Evolutionary conservation across 176 grass and related monocot species (phyloP), one percentile per base, ranked within the genome.

Genomic region (Aegilops longissima): DNA sequence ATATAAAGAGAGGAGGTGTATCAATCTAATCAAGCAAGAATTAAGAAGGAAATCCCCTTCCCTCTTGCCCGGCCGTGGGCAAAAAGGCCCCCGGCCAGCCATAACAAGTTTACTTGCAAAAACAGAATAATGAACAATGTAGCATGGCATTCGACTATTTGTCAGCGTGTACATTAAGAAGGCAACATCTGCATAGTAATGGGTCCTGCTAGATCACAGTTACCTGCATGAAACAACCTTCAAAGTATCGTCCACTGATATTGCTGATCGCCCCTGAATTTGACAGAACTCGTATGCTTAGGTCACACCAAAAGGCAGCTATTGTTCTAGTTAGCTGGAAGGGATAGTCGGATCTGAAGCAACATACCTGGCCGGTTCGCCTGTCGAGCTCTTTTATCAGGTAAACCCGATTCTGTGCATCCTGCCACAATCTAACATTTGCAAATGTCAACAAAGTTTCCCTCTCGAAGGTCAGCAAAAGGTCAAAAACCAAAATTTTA

Each of bases 161-260:
- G 36, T 31, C 52, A 61, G 70, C 8, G 38, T 54, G 44, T 42
- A 61, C 38, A 64, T 11, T 24, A 66, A 84, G 70, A 71, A 44
- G 20, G 39, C 16, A 47, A 51, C 33, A 79, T 82, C 10, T 21
- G 51, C 68, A 79, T 47, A 73, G 6, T 69, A 75, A 54, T 52
- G 17, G 56, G 21, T 23, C 23, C 44, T 47, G 34, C 35, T 63
- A 82, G 40, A 45, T 72, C 45, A 65, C 25, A 90, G 35, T 86
- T 91, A 99, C 97, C 94, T 99, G 94, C 94, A 99, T 25, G 94
- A 85, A 29, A 96, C 97, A 78, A 96, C 90, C 85, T 99, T 99
- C 78, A 99, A 85, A 12, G 92, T 99, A 76, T 99, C 94, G 38
- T 96, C 97, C 23, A 99, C 97, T 39, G 92, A 96, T 82, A 99